A percentile compares a stretch with the other conserved stretches of the same genome.
Evolutionary conservation across 2,329 filamentous ascomycete genomes (phyloP).

Genomic region (Zarea fungicola): DNA sequence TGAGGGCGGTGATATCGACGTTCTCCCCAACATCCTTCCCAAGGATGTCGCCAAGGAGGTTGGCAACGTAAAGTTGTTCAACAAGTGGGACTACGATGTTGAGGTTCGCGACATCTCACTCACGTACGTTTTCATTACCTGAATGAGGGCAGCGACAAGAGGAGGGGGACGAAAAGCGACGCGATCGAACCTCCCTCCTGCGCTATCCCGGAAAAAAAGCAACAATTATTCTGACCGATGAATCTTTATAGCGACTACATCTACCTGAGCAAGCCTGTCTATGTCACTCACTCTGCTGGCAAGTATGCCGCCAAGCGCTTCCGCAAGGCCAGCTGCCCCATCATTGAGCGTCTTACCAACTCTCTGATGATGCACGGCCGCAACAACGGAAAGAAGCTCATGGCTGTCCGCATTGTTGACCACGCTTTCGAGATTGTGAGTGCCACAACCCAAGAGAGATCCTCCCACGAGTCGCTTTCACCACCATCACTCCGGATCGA

Average conservation of each 20-base stretch:
- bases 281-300: slow-evolving; percentile 97
- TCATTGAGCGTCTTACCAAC: slow-evolving; percentile 99
- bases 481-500: background rate
- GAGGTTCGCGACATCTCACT: slow-evolving; percentile 99
- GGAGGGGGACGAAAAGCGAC: background rate
- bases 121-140: slow-evolving; percentile 63
- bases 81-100: slow-evolving; percentile 98
- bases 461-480: background rate
- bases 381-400: slow-evolving; percentile 99
- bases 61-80: slow-evolving; percentile 93
- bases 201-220: slow-evolving; percentile 11
- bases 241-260: slow-evolving; percentile 81
- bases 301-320: slow-evolving; percentile 99
- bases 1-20: slow-evolving; percentile 91
- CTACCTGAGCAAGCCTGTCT: slow-evolving; percentile 98
- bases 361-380: slow-evolving; percentile 99
- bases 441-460: slow-evolving; percentile 25
- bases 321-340: slow-evolving; percentile 99
- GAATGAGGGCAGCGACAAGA: background rate
- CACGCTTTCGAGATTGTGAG: slow-evolving; percentile 99
- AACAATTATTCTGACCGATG: slow-evolving; percentile 27
- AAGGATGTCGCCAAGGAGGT: slow-evolving; percentile 88
- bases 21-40: slow-evolving; percentile 75
- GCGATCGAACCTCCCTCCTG: slow-evolving; percentile 9
- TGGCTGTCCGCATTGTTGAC: slow-evolving; percentile 98